A percentile compares a stretch with the other conserved stretches of the same genome.
phyloP scores from a whole-genome alignment of 768 basidiomycete genomes.

The Russula virescens region DNA sequence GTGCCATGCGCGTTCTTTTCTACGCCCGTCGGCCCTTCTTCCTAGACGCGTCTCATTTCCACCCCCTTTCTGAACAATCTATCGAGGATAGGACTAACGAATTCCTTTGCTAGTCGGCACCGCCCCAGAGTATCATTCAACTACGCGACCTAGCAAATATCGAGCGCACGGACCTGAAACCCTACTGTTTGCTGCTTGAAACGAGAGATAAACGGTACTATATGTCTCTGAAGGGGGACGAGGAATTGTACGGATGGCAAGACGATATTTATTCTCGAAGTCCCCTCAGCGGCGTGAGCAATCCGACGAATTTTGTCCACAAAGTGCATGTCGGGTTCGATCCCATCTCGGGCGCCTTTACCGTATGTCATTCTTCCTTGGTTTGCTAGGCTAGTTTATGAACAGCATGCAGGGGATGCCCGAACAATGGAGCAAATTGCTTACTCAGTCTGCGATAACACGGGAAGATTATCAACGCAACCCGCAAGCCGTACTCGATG shows the following conservation, averaged over 20 bases:
- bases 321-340: constrained; percentile 99
- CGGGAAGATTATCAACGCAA: constrained; percentile 96
- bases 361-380: constrained; percentile 47
- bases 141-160: constrained; percentile 80
- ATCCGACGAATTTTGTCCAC: constrained; percentile 97
- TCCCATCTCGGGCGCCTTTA: constrained; percentile 89
- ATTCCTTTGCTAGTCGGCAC: constrained; percentile 38
- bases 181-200: constrained; percentile 87
- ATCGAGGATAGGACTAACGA: background rate
- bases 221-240: constrained; percentile 84
- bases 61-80: background rate
- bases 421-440: constrained; percentile 95
- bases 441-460: constrained; percentile 96
- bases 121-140: constrained; percentile 53
- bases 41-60: background rate
- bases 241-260: constrained; percentile 97
- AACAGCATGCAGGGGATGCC: constrained; percentile 69
- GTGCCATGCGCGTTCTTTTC: background rate
- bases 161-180: constrained; percentile 89
- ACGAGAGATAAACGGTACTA: constrained; percentile 78
- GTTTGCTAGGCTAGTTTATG: background rate
- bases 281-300: constrained; percentile 88
- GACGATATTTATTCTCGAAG: constrained; percentile 93
- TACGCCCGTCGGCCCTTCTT: background rate
- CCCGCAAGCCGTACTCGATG: constrained; percentile 95